phyloP scores from a whole-genome alignment of 2,329 filamentous ascomycete species.

The Neurospora sp. region DNA sequence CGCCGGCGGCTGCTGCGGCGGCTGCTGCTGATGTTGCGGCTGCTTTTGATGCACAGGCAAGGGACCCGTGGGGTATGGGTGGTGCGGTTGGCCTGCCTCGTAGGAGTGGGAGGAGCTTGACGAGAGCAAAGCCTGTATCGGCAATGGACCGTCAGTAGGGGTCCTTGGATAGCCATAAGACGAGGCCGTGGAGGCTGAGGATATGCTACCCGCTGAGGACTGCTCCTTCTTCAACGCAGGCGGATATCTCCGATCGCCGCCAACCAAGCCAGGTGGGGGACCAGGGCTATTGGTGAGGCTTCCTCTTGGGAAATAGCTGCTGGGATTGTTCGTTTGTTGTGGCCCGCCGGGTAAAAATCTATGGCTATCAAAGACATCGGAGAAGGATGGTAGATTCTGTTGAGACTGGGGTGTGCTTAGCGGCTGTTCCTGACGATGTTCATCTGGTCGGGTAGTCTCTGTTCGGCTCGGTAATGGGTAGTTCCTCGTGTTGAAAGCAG shows the following conservation, averaged over 20 bases:
- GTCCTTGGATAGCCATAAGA: conserved; percentile 33
- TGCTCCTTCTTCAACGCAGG: conserved; percentile 36
- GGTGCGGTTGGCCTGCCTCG: conserved; percentile 10
- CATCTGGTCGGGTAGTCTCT: conserved; percentile 17
- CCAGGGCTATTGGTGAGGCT: conserved; percentile 17
- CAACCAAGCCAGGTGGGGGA: conserved; percentile 18
- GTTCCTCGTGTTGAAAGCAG: conserved; percentile 14
- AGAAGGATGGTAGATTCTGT: conserved; percentile 35
- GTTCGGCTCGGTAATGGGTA: conserved; percentile 17
- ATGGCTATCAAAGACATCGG: conserved; percentile 35
- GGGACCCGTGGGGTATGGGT: conserved; percentile 1
- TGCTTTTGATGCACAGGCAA: conserved; percentile 11
- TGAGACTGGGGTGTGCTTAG: conserved; percentile 15
- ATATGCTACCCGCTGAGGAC: conserved; percentile 33
- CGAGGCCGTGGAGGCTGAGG: conserved; percentile 30
- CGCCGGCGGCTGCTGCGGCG: conserved; percentile 5
- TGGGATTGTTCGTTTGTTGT: conserved; percentile 11
- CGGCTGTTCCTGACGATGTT: conserved; percentile 21
- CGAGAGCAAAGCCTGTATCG: conserved; percentile 43
- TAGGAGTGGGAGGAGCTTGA: conserved; percentile 22
- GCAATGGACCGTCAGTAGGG: conserved; percentile 39
- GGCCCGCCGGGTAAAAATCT: conserved; percentile 11
- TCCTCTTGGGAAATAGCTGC: conserved; percentile 10
- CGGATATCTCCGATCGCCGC: conserved; percentile 20
- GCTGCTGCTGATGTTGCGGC: conserved; percentile 5